Base-by-base conservation (phyloP, 768 basidiomycete species). In the Tulasnella sp. region DNA sequence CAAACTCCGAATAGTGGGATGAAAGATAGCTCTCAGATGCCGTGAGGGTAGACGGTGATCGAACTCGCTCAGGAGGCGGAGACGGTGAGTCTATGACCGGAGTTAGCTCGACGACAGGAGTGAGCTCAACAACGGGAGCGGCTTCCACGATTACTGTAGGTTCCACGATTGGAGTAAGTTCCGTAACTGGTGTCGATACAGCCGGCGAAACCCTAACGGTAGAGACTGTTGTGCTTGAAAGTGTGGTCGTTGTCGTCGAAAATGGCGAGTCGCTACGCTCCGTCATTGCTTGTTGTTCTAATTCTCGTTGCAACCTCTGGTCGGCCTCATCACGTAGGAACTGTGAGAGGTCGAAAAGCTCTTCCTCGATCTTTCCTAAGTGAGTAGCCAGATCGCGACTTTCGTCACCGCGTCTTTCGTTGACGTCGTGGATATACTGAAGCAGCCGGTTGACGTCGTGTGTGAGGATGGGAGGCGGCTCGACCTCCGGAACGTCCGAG, bases 1-100 rank as follows among this genome's bases (percentile, higher is more conserved):
- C 71, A 63, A 87, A 87, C 57, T 91, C 87, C 0, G 88, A 90
- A 62, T 89, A 83, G 62, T 85, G 84, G 17, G 78, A 80, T 2
- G 78, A 78, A 50, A 80, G 63, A 66, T 75, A 80, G 0, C 78
- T 80, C 58, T 66, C 63, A 4, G 63, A 65, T 4, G 60, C 58
- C n/a, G 61, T 54, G 11, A 68, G 49, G 4, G 74, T 74, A 34
- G 69, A 71, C 3, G 74, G 71, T 2, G 80, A 76, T 2, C 72
- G 68, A 11, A 74, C 68, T 15, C 73, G 69, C 11, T 63, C 38
- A 15, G 74, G 72, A 2, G 80, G 80, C 2, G 79, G 77, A 2
- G 78, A 62, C 4, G 31, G 21, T n/a, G 56, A 41, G 9, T 49
- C n/a, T 5, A 48, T n/a, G 46, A 38, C 15, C 15, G 34, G 34